phyloP scores from a whole-genome alignment of 768 basidiomycete genomes.

The Amanita rimosa region DNA sequence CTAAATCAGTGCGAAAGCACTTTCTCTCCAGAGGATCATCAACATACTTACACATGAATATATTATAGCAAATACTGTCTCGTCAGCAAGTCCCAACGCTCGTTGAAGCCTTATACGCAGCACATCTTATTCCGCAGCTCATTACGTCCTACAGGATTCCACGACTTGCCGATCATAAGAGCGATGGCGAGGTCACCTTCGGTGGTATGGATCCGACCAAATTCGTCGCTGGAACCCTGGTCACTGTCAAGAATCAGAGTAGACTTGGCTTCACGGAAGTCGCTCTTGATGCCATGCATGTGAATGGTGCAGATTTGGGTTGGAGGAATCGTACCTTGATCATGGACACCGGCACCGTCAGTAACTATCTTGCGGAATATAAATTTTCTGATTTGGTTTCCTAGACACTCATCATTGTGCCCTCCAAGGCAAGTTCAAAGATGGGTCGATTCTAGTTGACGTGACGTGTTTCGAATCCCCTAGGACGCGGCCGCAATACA shows the following conservation, averaged over 20 bases:
- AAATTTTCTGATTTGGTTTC: neutral
- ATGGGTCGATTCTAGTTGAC: neutral
- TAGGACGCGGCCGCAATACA: constrained; percentile 49
- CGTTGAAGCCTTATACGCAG: constrained; percentile 53
- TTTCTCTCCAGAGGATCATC: neutral
- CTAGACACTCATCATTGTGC: constrained; percentile 3
- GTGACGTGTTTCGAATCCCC: constrained; percentile 11
- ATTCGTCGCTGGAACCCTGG: constrained; percentile 48
- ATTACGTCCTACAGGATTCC: constrained; percentile 78
- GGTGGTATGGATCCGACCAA: constrained; percentile 62
- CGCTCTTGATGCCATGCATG: constrained; percentile 42
- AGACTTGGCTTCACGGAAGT: constrained; percentile 73
- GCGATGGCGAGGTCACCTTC: constrained; percentile 77
- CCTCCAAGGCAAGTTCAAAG: neutral
- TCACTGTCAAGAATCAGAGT: constrained; percentile 54
- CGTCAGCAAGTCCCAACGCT: constrained; percentile 55
- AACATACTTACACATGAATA: neutral
- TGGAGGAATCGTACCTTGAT: constrained; percentile 61
- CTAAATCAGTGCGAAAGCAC: constrained; percentile 17
- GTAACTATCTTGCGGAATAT: neutral
- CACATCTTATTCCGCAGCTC: constrained; percentile 45
- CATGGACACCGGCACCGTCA: constrained; percentile 36
- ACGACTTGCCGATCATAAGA: constrained; percentile 54
- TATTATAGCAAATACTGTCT: constrained; percentile 39
- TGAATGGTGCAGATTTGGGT: constrained; percentile 42